Conservation (phyloP, 495 filamentous ascomycete species). For the Xylaria curta region DNA sequence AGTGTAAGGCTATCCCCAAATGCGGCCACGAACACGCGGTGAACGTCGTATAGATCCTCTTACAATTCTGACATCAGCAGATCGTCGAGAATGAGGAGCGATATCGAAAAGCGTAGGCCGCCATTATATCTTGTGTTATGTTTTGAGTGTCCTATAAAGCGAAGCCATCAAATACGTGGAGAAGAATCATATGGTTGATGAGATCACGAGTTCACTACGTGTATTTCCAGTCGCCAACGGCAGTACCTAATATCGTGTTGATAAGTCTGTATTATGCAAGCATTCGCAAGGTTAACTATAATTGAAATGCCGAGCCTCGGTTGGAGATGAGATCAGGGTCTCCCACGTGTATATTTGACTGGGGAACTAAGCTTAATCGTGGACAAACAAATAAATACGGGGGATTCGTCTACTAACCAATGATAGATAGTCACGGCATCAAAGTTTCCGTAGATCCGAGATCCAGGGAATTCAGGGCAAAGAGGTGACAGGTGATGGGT, state of each 20-base stretch:
- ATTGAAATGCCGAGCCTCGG: constrained; percentile 6
- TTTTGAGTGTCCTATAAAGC: neutral
- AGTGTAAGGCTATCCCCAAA: neutral
- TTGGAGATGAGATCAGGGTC: neutral
- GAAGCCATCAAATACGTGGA: neutral
- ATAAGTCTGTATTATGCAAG: neutral
- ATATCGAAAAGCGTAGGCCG: neutral
- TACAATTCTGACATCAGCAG: neutral
- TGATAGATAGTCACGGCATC: neutral
- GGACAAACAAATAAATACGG: neutral
- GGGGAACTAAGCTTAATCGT: constrained; percentile 4
- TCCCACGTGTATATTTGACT: neutral
- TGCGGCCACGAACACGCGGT: neutral
- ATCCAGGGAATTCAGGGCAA: neutral
- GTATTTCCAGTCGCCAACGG: neutral
- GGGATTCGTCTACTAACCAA: neutral
- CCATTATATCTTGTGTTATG: neutral
- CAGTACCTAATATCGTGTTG: neutral
- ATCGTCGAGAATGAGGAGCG: neutral
- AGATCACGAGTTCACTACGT: constrained; percentile 6
- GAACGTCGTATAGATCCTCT: neutral
- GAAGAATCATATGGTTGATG: neutral
- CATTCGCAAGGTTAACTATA: neutral
- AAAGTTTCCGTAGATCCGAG: neutral
- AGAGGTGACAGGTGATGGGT: neutral